phyloP scores from a whole-genome alignment of 192 early-diverging fungal genomes.

The Phycomyces nitens region DNA sequence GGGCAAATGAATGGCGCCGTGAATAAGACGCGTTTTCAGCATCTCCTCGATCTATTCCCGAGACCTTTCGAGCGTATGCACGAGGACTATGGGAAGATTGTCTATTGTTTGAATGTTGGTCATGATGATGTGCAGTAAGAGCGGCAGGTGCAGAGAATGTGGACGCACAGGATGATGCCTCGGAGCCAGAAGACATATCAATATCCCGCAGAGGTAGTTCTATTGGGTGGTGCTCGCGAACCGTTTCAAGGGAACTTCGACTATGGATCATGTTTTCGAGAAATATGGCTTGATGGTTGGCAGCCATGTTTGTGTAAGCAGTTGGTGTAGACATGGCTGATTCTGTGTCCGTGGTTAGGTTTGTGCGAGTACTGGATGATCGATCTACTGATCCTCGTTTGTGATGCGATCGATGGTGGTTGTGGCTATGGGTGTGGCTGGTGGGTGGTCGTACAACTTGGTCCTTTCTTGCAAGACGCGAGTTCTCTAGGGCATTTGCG shows the following conservation, averaged over 20 bases:
- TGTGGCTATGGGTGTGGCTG: background rate
- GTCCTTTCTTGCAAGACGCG: conserved; percentile 11
- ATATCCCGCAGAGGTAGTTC: background rate
- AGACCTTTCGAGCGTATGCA: too few species aligned
- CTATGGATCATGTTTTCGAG: too few species aligned
- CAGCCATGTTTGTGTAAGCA: too few species aligned
- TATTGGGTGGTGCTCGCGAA: conserved; percentile 3
- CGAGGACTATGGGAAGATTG: too few species aligned
- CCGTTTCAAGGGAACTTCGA: conserved; percentile 18
- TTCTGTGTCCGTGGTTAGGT: conserved; percentile 1
- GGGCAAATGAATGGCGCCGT: background rate
- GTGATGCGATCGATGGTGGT: background rate
- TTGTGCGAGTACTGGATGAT: background rate
- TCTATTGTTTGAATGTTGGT: too few species aligned
- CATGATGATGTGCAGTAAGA: background rate
- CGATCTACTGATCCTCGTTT: background rate
- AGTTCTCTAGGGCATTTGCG: conserved; percentile 22
- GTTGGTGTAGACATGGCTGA: conserved; percentile 20
- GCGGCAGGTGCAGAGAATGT: conserved; percentile 6
- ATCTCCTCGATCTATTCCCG: too few species aligned
- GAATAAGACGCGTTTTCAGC: background rate
- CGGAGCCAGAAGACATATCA: background rate
- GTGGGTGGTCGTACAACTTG: background rate
- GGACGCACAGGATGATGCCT: background rate
- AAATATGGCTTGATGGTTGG: too few species aligned